These are phyloP conservation scores for Sporopachydermia cereana DNA, from an alignment of 1,139 yeast species.

Conservation along the genomic window DNA sequence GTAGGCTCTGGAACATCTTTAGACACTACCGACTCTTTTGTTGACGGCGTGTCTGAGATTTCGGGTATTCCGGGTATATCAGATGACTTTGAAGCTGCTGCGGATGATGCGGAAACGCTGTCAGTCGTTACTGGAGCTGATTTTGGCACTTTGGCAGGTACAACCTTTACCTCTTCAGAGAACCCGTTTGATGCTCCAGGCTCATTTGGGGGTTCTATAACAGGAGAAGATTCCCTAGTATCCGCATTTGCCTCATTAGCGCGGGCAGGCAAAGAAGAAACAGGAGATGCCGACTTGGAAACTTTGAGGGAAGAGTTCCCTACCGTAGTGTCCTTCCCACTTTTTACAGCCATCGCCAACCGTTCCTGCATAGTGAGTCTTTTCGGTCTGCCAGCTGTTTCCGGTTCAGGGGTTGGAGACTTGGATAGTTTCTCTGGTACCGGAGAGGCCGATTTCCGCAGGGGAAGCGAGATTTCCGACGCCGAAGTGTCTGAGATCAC, in stretches of 20 bases:
- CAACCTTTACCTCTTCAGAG: not conserved
- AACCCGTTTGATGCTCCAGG: not conserved
- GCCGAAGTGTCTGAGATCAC: conserved; percentile 21
- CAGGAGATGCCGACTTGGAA: not conserved
- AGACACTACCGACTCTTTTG: not conserved
- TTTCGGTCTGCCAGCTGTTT: conserved; percentile 24
- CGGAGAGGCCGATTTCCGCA: conserved; percentile 9
- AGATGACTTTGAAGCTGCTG: too few relatives aligned
- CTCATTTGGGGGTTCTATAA: not conserved
- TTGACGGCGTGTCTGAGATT: not conserved
- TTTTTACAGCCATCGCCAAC: conserved; percentile 66
- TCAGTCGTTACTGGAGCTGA: too few relatives aligned
- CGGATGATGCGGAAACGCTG: too few relatives aligned
- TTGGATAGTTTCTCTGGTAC: not conserved
- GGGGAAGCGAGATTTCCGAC: not conserved
- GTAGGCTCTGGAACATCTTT: not conserved
- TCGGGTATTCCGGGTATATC: not conserved
- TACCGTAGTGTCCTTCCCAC: conserved; percentile 22
- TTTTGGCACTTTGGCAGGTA: too few relatives aligned
- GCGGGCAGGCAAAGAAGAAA: not conserved
- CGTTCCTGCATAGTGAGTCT: conserved; percentile 68
- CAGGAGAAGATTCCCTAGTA: not conserved
- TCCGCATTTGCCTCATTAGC: not conserved
- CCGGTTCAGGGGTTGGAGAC: conserved; percentile 6
- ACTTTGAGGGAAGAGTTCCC: not conserved